Evolutionary conservation across 1,139 yeast species (phyloP).

Genomic region (Saccharomyces pastorianus): DNA sequence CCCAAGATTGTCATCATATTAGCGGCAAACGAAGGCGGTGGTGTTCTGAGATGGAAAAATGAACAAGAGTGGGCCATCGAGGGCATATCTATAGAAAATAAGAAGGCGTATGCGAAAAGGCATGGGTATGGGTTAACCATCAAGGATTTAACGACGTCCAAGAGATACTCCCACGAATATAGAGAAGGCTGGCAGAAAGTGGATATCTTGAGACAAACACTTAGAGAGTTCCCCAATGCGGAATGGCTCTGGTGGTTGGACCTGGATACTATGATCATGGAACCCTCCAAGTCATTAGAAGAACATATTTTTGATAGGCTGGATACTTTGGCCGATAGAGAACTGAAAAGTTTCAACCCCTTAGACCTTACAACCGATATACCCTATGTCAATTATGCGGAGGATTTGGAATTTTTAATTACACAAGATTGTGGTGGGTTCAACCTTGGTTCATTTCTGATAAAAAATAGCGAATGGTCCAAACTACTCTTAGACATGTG

Average conservation of each 20-base stretch:
- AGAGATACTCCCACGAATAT: constrained; percentile 94
- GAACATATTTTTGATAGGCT: constrained; percentile 64
- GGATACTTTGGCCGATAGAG: constrained; percentile 63
- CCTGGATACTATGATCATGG: constrained; percentile 91
- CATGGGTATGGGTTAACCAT: constrained; percentile 88
- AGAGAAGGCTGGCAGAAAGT: constrained; percentile 97
- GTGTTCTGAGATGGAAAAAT: constrained; percentile 93
- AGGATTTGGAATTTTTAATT: constrained; percentile 68
- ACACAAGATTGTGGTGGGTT: constrained; percentile 98
- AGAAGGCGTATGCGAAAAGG: constrained; percentile 74
- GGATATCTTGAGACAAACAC: constrained; percentile 83
- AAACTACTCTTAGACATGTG: constrained; percentile 77
- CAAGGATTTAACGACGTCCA: constrained; percentile 81
- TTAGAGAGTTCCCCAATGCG: constrained; percentile 89
- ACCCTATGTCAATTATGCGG: constrained; percentile 66
- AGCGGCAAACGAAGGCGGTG: constrained; percentile 97
- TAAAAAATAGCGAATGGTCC: constrained; percentile 80
- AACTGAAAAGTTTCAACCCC: constrained; percentile 68
- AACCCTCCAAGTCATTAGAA: constrained; percentile 77
- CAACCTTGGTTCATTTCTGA: constrained; percentile 81
- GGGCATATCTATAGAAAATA: constrained; percentile 80
- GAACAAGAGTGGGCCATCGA: constrained; percentile 98
- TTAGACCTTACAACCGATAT: constrained; percentile 54
- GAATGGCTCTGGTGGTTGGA: constrained; percentile 99
- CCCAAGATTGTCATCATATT: constrained; percentile 74